These are phyloP conservation scores for Tilletia setariae DNA, from an alignment of 1,284 basidiomycete species.

Conservation along the genomic window DNA sequence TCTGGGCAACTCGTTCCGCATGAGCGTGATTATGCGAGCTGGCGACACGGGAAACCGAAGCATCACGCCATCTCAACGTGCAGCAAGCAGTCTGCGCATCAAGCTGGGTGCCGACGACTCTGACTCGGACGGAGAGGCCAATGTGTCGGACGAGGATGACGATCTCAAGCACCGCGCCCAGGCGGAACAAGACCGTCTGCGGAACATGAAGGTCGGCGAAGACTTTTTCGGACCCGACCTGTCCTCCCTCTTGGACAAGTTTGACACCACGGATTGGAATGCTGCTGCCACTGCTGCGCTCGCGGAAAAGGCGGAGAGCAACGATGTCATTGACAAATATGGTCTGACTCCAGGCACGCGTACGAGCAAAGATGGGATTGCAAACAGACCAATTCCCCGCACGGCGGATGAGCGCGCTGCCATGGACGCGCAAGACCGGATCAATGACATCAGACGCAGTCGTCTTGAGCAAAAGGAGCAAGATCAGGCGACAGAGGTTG, in stretches of 20 bases:
- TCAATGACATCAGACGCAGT: neutral
- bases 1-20: constrained; percentile 40
- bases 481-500: constrained; percentile 2
- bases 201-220: constrained; percentile 46
- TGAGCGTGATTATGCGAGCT: constrained; percentile 33
- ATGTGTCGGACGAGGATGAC: constrained; percentile 29
- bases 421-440: constrained; percentile 7
- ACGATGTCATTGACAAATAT: constrained; percentile 18
- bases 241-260: constrained; percentile 34
- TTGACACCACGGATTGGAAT: constrained; percentile 29
- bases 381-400: no score
- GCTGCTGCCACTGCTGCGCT: constrained; percentile 23
- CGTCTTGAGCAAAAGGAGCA: neutral
- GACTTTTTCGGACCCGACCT: constrained; percentile 47
- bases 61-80: constrained; percentile 16
- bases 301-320: constrained; percentile 15
- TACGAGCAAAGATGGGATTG: no score
- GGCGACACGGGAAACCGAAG: neutral
- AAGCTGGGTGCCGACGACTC: constrained; percentile 29
- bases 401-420: constrained; percentile 15
- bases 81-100: constrained; percentile 16
- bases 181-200: constrained; percentile 45
- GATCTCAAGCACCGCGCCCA: constrained; percentile 35
- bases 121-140: constrained; percentile 28
- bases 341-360: neutral